Evolutionary conservation across 768 basidiomycete species (phyloP).

Genomic region (Auriscalpium microsporum): DNA sequence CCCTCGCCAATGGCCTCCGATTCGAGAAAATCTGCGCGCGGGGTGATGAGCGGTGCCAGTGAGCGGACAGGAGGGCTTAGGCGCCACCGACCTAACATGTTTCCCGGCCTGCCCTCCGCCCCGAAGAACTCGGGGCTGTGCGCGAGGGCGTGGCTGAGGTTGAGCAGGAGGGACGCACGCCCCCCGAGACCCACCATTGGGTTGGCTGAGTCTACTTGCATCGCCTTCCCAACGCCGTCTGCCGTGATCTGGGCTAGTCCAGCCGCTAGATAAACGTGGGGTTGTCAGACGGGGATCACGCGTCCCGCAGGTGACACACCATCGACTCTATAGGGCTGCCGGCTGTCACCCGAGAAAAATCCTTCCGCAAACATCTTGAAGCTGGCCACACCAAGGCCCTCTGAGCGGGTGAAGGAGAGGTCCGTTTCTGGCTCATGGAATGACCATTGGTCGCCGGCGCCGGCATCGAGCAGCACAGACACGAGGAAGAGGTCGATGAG

Average conservation of each 20-base stretch:
- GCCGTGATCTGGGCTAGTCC: conserved; percentile 60
- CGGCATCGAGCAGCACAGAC: conserved; percentile 91
- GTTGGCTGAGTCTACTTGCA: conserved; percentile 76
- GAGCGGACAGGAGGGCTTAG: background rate
- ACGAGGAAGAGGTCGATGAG: conserved; percentile 85
- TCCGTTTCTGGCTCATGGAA: conserved; percentile 58
- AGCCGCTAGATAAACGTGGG: conserved; percentile 37
- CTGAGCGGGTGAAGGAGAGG: conserved; percentile 52
- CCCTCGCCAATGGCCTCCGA: conserved; percentile 38
- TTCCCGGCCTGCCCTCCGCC: conserved; percentile 64
- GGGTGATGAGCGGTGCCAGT: background rate
- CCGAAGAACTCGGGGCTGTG: conserved; percentile 66
- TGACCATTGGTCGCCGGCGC: conserved; percentile 77
- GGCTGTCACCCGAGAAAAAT: conserved; percentile 61
- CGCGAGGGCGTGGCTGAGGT: conserved; percentile 64
- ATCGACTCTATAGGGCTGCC: conserved; percentile 68
- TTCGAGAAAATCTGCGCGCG: conserved; percentile 56
- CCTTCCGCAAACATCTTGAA: conserved; percentile 83
- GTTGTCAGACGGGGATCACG: conserved; percentile 4
- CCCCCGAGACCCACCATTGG: conserved; percentile 90
- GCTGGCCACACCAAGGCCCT: conserved; percentile 85
- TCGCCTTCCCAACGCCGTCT: conserved; percentile 49
- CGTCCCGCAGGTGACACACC: conserved; percentile 38
- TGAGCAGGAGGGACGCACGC: conserved; percentile 65
- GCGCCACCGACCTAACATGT: conserved; percentile 55